These are phyloP conservation scores for Gnetum montanum DNA, from an alignment of 75 land plant species.

Conservation along the genomic window DNA sequence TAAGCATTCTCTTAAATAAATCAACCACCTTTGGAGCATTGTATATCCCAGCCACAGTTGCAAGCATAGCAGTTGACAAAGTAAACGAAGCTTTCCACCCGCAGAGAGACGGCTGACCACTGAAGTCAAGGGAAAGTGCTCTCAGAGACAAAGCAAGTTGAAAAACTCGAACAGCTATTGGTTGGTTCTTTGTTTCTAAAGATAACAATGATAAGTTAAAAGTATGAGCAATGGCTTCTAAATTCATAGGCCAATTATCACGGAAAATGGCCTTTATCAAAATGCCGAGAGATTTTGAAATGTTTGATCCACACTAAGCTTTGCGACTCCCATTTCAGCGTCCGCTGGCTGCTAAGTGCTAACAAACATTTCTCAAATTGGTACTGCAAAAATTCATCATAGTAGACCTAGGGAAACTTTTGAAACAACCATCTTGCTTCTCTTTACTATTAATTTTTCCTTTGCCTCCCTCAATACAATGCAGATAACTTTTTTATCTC, in stretches of 20 bases:
- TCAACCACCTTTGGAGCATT: constrained; percentile 44
- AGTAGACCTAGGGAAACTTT: constrained; percentile 39
- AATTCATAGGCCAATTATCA: constrained; percentile 76
- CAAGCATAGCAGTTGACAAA: constrained; percentile 59
- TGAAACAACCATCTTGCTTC: constrained; percentile 22
- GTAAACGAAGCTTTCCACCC: constrained; percentile 57
- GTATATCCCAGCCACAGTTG: constrained; percentile 63
- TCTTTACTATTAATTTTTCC: too few relatives aligned
- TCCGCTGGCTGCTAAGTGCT: constrained; percentile 18
- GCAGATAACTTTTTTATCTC: constrained; percentile 16
- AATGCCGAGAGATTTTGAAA: constrained; percentile 67
- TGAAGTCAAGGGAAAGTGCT: constrained; percentile 38
- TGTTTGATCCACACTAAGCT: constrained; percentile 66
- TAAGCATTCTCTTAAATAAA: constrained; percentile 27
- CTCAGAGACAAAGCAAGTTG: constrained; percentile 77
- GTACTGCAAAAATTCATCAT: constrained; percentile 21
- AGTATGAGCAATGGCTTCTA: constrained; percentile 87
- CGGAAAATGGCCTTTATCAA: constrained; percentile 64
- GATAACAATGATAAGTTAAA: constrained; percentile 58
- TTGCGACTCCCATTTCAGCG: constrained; percentile 36
- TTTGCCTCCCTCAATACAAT: constrained; percentile 21
- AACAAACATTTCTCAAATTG: constrained; percentile 23
- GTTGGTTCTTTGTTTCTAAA: constrained; percentile 45
- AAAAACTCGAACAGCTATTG: constrained; percentile 44
- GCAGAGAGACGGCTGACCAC: constrained; percentile 46